These are phyloP conservation scores for Apiospora hydei DNA, from an alignment of 2,329 filamentous ascomycete genomes.

Conservation along the genomic window DNA sequence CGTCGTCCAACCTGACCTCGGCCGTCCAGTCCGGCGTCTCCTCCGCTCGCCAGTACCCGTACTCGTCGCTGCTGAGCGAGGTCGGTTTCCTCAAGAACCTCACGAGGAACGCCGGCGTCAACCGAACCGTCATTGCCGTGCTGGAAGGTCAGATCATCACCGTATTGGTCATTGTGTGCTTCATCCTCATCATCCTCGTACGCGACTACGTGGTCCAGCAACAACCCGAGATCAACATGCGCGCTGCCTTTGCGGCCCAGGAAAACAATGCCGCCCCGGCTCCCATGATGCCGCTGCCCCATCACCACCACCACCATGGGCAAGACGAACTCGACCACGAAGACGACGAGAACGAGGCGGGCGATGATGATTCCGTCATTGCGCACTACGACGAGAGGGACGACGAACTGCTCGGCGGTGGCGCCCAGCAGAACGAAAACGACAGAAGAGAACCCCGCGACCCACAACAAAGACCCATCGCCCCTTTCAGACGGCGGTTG, in stretches of 20 bases:
- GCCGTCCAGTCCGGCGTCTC: slow-evolving; percentile 32
- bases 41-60: slow-evolving; percentile 28
- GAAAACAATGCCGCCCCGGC: slow-evolving; percentile 38
- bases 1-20: slow-evolving; percentile 33
- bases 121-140: slow-evolving; percentile 80
- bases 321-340: not conserved
- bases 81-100: slow-evolving; percentile 64
- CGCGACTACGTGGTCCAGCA: slow-evolving; percentile 98
- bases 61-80: slow-evolving; percentile 61
- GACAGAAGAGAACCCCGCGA: not conserved
- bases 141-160: slow-evolving; percentile 96
- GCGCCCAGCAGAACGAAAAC: slow-evolving; percentile 14
- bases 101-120: slow-evolving; percentile 75
- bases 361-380: slow-evolving; percentile 22
- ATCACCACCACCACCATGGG: slow-evolving; percentile 33
- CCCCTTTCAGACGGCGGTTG: slow-evolving; percentile 37
- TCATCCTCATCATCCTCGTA: slow-evolving; percentile 96
- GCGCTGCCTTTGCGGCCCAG: slow-evolving; percentile 66
- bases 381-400: slow-evolving; percentile 30
- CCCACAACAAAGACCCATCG: slow-evolving; percentile 34
- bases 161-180: slow-evolving; percentile 86
- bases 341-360: slow-evolving; percentile 22
- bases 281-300: slow-evolving; percentile 10
- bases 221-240: slow-evolving; percentile 89
- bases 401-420: slow-evolving; percentile 8